Conservation (phyloP, 306 rosid species). For the Quercus glauca region DNA sequence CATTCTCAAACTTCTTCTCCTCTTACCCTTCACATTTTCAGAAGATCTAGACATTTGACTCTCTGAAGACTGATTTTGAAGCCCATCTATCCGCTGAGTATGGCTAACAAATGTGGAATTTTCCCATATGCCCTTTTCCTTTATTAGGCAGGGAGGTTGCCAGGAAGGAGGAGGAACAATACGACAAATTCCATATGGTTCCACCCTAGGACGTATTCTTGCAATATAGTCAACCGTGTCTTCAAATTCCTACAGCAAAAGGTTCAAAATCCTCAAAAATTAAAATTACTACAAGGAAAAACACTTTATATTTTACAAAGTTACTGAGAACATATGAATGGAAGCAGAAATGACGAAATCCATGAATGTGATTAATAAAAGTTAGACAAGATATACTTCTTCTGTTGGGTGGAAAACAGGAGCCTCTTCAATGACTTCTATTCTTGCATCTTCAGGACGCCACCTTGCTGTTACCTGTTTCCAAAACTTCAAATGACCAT, state of each 20-base stretch:
- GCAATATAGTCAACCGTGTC: conserved; percentile 64
- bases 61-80: conserved; percentile 35
- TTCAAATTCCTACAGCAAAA: conserved; percentile 67
- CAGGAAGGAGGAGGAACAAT: conserved; percentile 80
- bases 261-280: conserved; percentile 18
- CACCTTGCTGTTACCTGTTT: conserved; percentile 81
- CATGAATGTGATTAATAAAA: conserved; percentile 1
- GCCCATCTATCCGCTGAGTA: conserved; percentile 66
- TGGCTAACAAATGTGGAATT: conserved; percentile 47
- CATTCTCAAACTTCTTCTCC: conserved; percentile 41
- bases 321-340: conserved; percentile 13
- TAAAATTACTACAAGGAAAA: conserved; percentile 8
- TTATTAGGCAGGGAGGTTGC: conserved; percentile 48
- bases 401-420: conserved; percentile 73
- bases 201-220: conserved; percentile 58
- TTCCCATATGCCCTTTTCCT: conserved; percentile 51
- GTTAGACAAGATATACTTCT: conserved; percentile 52
- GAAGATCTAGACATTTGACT: conserved; percentile 16
- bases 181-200: conserved; percentile 76
- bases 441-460: conserved; percentile 67
- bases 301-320: conserved; percentile 17
- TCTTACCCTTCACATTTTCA: conserved; percentile 33
- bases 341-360: conserved; percentile 19
- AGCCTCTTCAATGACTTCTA: conserved; percentile 55
- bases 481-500: conserved; percentile 23